Base-by-base conservation (phyloP, 495 filamentous ascomycete genomes). In the Entonaema liquescens region DNA sequence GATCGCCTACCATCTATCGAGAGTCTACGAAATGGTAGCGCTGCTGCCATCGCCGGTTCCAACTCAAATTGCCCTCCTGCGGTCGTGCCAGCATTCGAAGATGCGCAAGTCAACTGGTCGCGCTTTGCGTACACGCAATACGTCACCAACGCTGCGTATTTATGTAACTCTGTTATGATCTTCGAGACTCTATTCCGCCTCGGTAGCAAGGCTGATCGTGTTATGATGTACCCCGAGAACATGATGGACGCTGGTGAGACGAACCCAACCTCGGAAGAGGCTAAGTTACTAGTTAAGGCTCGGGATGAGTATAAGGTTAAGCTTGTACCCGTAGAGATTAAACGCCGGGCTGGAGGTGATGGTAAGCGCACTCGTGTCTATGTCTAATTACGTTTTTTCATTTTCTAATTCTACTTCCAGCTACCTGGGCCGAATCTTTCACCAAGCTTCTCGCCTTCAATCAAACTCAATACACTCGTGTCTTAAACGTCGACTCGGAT, bases 91-190 rank as follows among this genome's bases (percentile, higher is more conserved):
- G 19, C 69, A 2, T 70, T 72, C 62, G 67, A 76, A 19, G 69
- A 64, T 28, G 49, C 65, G 2, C 68, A 73, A 38, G 67, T 78
- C 36, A 81, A 91, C 62, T 92, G 89, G 88, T 85, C 86, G 19
- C 82, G 80, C 31, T 91, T 83, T 67, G 91, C 91, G 28, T 93
- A 93, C 71, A 85, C 84, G 9, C 88, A 89, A 76, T 94, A 93
- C 79, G 92, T 89, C 19, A 92, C 90, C 13, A 85, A 85, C 42
- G 83, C 82, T 59, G 81, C 86, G 3, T 91, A 92, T 76, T 84
- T 94, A 2, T 94, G 92, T 79, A 93, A 93, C 74, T 87, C 88
- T 2, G 75, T 94, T 58, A 91, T 94, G 90, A 81, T 93, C 5
- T 89, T 94, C 67, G 90, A 91, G 70, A 81, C 84, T 17, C 68